phyloP scores from a whole-genome alignment of 306 rosid species.

The Adenanthera pavonina region DNA sequence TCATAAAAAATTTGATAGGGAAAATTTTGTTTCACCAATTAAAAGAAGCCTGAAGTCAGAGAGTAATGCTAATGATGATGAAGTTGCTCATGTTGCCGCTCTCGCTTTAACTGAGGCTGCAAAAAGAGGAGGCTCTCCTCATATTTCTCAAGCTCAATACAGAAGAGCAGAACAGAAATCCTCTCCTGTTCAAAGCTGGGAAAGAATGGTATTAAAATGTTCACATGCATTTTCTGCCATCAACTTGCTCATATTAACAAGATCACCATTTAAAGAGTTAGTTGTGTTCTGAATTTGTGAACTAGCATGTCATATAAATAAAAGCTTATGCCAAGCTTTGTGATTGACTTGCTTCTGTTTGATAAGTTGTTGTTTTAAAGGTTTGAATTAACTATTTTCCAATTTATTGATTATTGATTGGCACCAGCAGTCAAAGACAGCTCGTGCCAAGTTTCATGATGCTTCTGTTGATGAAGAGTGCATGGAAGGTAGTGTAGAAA shows the following conservation, averaged over 20 bases:
- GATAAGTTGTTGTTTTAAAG: constrained; percentile 11
- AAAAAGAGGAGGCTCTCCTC: constrained; percentile 70
- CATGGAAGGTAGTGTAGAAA: constrained; percentile 69
- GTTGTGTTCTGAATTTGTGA: constrained; percentile 41
- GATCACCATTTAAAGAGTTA: constrained; percentile 19
- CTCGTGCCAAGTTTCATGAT: constrained; percentile 51
- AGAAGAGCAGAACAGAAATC: constrained; percentile 51
- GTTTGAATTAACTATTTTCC: constrained; percentile 27
- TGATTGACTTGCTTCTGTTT: constrained; percentile 46
- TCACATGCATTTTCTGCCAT: constrained; percentile 7
- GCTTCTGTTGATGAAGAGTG: constrained; percentile 59
- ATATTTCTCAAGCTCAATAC: constrained; percentile 52
- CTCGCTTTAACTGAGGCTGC: constrained; percentile 72
- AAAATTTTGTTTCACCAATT: constrained; percentile 51
- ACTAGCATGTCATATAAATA: constrained; percentile 44
- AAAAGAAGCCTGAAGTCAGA: constrained; percentile 56
- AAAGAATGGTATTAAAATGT: constrained; percentile 51
- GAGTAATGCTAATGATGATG: constrained; percentile 56
- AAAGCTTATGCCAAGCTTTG: constrained; percentile 42
- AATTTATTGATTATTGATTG: constrained; percentile 47
- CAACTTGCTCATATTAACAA: constrained; percentile 6
- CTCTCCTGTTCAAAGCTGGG: constrained; percentile 57
- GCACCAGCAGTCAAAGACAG: constrained; percentile 51
- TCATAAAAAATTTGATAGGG: constrained; percentile 46
- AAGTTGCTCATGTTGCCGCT: constrained; percentile 62